Base-by-base conservation (phyloP, 129 eudicot species). In the Daucus carota region DNA sequence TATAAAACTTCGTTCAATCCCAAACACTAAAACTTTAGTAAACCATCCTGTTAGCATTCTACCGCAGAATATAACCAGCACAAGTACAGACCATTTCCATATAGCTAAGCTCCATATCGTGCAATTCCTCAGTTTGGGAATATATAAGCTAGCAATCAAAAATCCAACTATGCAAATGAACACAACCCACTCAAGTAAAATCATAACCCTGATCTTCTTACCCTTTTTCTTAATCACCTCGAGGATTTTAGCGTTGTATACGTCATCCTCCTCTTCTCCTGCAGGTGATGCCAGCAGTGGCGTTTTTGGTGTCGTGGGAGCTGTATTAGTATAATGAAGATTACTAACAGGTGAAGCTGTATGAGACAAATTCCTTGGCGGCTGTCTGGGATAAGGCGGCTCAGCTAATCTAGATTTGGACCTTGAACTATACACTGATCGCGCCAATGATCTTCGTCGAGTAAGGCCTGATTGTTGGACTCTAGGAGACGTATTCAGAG, bases 71-170 rank as follows among this genome's bases (percentile, higher is more conserved):
- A 89, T 82, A 4, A 85, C 93, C 60, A 94, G 68, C 1, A 80
- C 89, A 29, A 89, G 85, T 52, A 91, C 92, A 80, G 85, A 81
- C 92, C 92, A 94, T 87, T 80, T 94, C 98, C 98, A 91, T 29
- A 91, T 76, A 4, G 28, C 71, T 41, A 86, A 70, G 34, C 84
- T 79, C 92, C 87, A 86, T 47, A 90, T 80, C 4, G 12, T 8
- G 4, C 31, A 0, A 24, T 70, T 43, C 70, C 44, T 22, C 73
- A 90, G 18, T 63, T 67, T 78, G 66, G 76, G 29, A 38, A 86
- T 69, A 0, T 84, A 82, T 71, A 10, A 74, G 85, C 96, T 90
- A 62, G 86, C 75, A 72, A 90, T 32, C 41, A 90, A 73, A 62
- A 90, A 29, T 18, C 73, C 48, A 40, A 85, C 46, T 72, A 84